phyloP scores from a whole-genome alignment of 805 yeast genomes.

The Kodamaea leandrae region DNA sequence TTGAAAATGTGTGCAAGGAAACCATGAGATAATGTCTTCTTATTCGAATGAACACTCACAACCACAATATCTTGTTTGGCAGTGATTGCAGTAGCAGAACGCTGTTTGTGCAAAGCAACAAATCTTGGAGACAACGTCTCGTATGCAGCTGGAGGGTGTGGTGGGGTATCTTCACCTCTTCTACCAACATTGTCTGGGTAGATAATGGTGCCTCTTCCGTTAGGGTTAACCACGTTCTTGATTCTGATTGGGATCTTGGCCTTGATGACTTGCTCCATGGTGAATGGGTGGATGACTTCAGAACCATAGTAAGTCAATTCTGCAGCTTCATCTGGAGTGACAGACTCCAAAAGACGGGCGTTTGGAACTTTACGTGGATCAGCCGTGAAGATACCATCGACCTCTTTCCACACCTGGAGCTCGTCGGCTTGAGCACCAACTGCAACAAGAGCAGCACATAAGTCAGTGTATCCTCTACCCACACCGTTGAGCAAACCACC shows the following conservation, averaged over 20 bases:
- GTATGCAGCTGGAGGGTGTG: conserved; percentile 86
- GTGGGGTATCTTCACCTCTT: conserved; percentile 87
- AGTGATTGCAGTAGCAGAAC: conserved; percentile 93
- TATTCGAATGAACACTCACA: conserved; percentile 89
- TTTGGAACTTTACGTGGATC: conserved; percentile 94
- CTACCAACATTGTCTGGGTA: conserved; percentile 88
- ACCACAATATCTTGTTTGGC: conserved; percentile 92
- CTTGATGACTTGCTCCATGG: conserved; percentile 97
- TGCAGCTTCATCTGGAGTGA: conserved; percentile 98
- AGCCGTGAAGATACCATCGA: conserved; percentile 97
- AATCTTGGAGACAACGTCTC: conserved; percentile 41
- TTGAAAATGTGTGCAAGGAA: conserved; percentile 89
- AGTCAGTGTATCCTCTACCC: conserved; percentile 96
- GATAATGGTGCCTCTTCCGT: conserved; percentile 89
- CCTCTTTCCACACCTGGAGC: conserved; percentile 98
- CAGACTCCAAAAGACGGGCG: conserved; percentile 80
- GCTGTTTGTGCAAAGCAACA: conserved; percentile 44
- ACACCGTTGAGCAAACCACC: conserved; percentile 91
- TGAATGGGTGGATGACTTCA: conserved; percentile 97
- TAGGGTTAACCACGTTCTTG: conserved; percentile 91
- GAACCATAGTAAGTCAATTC: conserved; percentile 97
- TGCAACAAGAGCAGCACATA: conserved; percentile 95
- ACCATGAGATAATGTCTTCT: conserved; percentile 89
- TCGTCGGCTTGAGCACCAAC: conserved; percentile 92
- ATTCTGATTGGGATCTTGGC: conserved; percentile 96